Percentiles rank a stretch among this genome's conserved stretches.
phyloP scores from a whole-genome alignment of 192 early-diverging fungal species.

The Coemansia brasiliensis region DNA sequence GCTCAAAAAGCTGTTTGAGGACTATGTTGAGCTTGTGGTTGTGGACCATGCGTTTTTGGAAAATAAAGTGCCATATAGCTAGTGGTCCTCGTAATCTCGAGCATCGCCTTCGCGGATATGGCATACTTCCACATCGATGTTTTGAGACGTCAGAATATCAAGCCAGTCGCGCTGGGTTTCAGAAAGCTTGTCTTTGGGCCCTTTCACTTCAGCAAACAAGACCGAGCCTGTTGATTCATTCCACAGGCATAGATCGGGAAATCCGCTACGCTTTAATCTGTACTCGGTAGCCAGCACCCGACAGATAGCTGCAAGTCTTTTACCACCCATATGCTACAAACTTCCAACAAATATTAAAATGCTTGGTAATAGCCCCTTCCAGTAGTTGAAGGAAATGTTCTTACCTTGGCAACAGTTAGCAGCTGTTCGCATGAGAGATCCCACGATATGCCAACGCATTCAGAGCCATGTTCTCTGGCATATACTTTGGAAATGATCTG shows the following conservation, averaged over 20 bases:
- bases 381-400: no score
- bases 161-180: constrained; percentile 72
- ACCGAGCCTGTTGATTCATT: constrained; percentile 56
- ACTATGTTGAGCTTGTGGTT: constrained; percentile 57
- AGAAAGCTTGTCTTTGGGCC: constrained; percentile 67
- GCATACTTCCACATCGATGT: constrained; percentile 65
- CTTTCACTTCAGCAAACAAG: constrained; percentile 69
- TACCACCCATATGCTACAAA: constrained; percentile 60
- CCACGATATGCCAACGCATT: constrained; percentile 48
- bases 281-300: constrained; percentile 64
- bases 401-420: constrained; percentile 28
- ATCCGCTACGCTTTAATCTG: constrained; percentile 61
- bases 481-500: constrained; percentile 19
- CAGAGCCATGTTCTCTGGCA: constrained; percentile 22
- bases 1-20: constrained; percentile 54
- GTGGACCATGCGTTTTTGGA: constrained; percentile 56
- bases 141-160: constrained; percentile 56
- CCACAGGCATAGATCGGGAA: constrained; percentile 75
- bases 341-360: background rate
- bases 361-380: background rate
- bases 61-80: constrained; percentile 23
- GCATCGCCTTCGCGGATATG: constrained; percentile 51
- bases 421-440: constrained; percentile 31
- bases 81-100: constrained; percentile 15
- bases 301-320: constrained; percentile 60